Evolutionary conservation across 2,329 filamentous ascomycete genomes (phyloP).

Genomic region (Aspergillus costaricaensis): DNA sequence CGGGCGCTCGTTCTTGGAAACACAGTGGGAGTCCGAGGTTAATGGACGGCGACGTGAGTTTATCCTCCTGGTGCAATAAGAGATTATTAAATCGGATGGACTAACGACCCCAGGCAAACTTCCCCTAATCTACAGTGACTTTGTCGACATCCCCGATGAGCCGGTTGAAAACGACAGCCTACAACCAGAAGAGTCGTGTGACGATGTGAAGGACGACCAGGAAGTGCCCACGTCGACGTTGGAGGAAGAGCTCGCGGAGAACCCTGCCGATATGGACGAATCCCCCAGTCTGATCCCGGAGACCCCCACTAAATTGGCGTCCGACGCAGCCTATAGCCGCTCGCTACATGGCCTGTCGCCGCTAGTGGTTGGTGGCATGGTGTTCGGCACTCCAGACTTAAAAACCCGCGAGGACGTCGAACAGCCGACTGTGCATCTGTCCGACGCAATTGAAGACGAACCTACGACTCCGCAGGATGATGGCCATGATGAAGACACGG

Average conservation of each 20-base stretch:
- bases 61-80: not conserved
- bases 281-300: constrained; percentile 18
- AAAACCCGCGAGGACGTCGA: constrained; percentile 14
- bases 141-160: constrained; percentile 15
- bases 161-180: constrained; percentile 15
- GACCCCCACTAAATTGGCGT: constrained; percentile 11
- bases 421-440: not conserved
- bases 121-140: constrained; percentile 15
- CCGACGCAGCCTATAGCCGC: constrained; percentile 22
- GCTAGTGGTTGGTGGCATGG: constrained; percentile 6
- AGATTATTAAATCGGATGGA: not conserved
- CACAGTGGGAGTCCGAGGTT: constrained; percentile 42
- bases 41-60: constrained; percentile 33
- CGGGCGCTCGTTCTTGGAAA: constrained; percentile 43
- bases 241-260: constrained; percentile 14
- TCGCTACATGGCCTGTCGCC: constrained; percentile 23
- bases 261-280: constrained; percentile 17
- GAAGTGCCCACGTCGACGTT: constrained; percentile 24
- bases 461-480: constrained; percentile 3
- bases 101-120: constrained; percentile 26
- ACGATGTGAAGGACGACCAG: constrained; percentile 10
- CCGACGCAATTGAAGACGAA: not conserved
- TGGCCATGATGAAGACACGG: constrained; percentile 9
- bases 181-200: constrained; percentile 6
- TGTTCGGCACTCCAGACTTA: constrained; percentile 17